Evolutionary conservation across 768 basidiomycete genomes (phyloP), one percentile per base, ranked within the genome.

Genomic region (Brasilioporus rufonigricans): DNA sequence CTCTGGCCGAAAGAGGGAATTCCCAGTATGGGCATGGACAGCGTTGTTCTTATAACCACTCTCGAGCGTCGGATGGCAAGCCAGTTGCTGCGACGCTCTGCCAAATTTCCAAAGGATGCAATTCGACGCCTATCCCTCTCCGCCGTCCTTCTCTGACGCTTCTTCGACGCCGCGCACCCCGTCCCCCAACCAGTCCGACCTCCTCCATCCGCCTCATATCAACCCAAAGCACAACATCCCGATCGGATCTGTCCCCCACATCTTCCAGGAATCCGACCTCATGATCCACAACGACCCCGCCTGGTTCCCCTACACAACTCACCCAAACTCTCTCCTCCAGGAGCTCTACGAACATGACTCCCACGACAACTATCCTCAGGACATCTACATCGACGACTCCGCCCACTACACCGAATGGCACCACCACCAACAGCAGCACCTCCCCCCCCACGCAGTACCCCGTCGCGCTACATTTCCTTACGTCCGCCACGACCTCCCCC

Each of bases 391-490:
- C 45, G 71, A 75, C 61, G 64, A 74, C 50, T 56, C 62, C n/a
- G 63, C 69, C 8, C 68, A 70, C 60, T 71, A 71, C 58, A 54
- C 67, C 4, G 71, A 71, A 38, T 71, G 71, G 71, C 69, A 52
- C 24, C 14, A 50, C 31, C 33, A 53, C 29, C 52, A 63, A 0
- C 69, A 68, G 12, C 77, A 77, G 40, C 72, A 71, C 4, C 2
- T 36, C 5, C 50, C 38, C 14, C 26, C 27, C 0, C 64, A 80
- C 62, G 66, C 76, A 44, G 68, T 73, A 12, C 62, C 69, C 50
- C 86, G 89, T 46, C 79, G 89, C 56, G 84, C 85, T 1, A 91
- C 89, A 0, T 90, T 83, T 71, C 89, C 89, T 44, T 86, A 84
- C 65, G 86, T 87, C 48, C 80, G 87, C 40, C 86, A 89, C 60